These are phyloP conservation scores for Saitozyma podzolica DNA, from an alignment of 768 basidiomycete genomes.

Conservation along the genomic window DNA sequence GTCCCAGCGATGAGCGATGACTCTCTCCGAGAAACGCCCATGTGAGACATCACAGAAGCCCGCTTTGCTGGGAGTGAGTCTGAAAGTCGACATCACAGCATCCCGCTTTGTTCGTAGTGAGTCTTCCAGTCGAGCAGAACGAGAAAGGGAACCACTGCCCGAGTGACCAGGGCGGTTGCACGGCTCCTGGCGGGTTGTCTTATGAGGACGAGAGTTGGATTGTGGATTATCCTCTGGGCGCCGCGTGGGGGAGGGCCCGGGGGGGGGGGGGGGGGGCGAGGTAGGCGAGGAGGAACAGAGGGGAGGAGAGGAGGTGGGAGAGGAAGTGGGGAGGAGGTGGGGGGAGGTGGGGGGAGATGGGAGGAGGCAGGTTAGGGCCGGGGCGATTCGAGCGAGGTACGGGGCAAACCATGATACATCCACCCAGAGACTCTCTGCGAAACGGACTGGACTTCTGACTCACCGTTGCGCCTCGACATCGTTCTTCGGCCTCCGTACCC, in stretches of 20 bases:
- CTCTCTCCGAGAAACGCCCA: neutral
- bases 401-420: slow-evolving; percentile 14
- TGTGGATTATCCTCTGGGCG: too few species aligned
- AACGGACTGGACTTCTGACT: slow-evolving; percentile 22
- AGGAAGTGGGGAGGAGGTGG: slow-evolving; percentile 3
- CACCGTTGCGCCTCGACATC: slow-evolving; percentile 50
- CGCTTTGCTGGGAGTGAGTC: neutral
- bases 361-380: slow-evolving; percentile 16
- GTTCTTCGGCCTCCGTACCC: slow-evolving; percentile 35
- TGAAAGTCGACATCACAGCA: neutral
- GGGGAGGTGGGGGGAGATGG: slow-evolving; percentile 18
- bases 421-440: slow-evolving; percentile 36
- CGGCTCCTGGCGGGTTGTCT: too few species aligned
- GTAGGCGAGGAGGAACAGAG: neutral
- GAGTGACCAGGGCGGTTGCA: too few species aligned
- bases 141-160: too few species aligned
- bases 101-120: neutral
- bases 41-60: neutral
- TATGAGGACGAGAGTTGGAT: too few species aligned
- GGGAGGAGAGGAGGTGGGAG: neutral
- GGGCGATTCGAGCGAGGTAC: slow-evolving; percentile 23
- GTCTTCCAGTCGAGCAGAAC: too few species aligned
- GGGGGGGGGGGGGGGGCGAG: neutral
- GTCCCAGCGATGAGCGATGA: neutral
- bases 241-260: too few species aligned